These are phyloP conservation scores for Nigrospora sphaerica DNA, from an alignment of 2,329 filamentous ascomycete species.

Conservation along the genomic window DNA sequence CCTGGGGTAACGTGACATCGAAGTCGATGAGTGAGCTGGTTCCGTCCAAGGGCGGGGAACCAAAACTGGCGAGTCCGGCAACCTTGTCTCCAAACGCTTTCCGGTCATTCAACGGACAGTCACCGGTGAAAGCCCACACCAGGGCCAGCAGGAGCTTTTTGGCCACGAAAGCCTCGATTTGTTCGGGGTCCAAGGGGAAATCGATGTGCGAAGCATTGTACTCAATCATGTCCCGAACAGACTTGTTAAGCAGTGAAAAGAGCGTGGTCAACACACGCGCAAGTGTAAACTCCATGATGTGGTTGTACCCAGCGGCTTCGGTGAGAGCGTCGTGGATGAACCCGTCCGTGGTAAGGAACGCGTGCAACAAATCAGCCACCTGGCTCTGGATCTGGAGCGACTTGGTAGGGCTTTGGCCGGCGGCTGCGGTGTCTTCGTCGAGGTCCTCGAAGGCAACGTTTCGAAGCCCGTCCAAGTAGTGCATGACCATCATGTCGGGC, in stretches of 20 bases:
- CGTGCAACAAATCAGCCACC: constrained; percentile 71
- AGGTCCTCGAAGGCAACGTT: constrained; percentile 87
- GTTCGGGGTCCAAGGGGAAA: constrained; percentile 84
- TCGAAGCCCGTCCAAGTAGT: constrained; percentile 81
- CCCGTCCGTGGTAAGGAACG: constrained; percentile 68
- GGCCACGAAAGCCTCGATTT: constrained; percentile 80
- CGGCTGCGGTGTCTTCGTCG: constrained; percentile 80
- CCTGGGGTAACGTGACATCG: constrained; percentile 79
- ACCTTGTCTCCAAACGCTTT: constrained; percentile 85
- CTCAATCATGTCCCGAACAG: constrained; percentile 84
- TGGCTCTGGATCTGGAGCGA: constrained; percentile 71
- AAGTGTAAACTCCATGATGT: constrained; percentile 98
- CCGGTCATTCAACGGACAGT: constrained; percentile 82
- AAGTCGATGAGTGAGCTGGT: constrained; percentile 89
- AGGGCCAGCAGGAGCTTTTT: constrained; percentile 91
- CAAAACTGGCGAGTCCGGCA: constrained; percentile 75
- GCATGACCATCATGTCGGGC: constrained; percentile 81
- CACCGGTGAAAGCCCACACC: constrained; percentile 93
- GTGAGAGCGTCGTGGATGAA: constrained; percentile 74
- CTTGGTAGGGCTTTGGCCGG: constrained; percentile 69
- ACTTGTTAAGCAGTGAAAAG: constrained; percentile 93
- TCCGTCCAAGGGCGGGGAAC: constrained; percentile 72
- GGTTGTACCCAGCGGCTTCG: constrained; percentile 70
- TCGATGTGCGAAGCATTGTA: constrained; percentile 94
- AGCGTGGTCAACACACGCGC: constrained; percentile 86